A percentile compares a stretch with the other conserved stretches of the same genome.
Evolutionary conservation across 306 rosid genomes (phyloP).

Genomic region (Clitoria ternatea): DNA sequence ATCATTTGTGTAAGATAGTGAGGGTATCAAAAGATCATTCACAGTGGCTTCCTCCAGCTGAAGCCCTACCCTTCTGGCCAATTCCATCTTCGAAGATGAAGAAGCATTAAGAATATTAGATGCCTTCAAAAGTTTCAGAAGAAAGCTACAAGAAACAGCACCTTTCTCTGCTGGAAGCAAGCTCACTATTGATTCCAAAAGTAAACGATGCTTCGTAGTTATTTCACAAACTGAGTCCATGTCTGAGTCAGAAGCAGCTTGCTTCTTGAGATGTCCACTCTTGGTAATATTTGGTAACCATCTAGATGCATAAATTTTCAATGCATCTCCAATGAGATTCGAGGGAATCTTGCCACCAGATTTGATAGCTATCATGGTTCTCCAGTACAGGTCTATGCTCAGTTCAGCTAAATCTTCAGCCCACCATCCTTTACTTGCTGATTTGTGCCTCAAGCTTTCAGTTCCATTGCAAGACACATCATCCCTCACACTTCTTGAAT

Average conservation of each 20-base stretch:
- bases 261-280: constrained; percentile 31
- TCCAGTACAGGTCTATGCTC: constrained; percentile 91
- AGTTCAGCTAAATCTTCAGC: constrained; percentile 93
- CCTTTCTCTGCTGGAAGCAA: constrained; percentile 87
- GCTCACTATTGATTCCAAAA: constrained; percentile 86
- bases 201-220: constrained; percentile 64
- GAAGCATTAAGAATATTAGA: constrained; percentile 87
- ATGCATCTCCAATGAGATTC: constrained; percentile 75
- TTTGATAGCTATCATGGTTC: constrained; percentile 83
- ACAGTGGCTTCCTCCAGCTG: constrained; percentile 85
- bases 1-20: constrained; percentile 41
- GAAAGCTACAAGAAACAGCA: constrained; percentile 80
- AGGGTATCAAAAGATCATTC: constrained; percentile 76
- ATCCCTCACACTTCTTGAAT: constrained; percentile 67
- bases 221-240: constrained; percentile 47
- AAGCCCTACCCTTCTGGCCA: constrained; percentile 72
- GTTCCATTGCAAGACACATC: constrained; percentile 73
- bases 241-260: constrained; percentile 47
- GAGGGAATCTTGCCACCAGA: constrained; percentile 69
- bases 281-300: constrained; percentile 76
- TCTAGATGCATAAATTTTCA: constrained; percentile 79
- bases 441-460: constrained; percentile 53
- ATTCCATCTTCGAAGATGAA: constrained; percentile 71
- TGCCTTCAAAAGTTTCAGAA: constrained; percentile 81
- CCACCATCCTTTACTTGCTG: constrained; percentile 85